Conservation (phyloP, 176 grass and related monocot genomes). For the Ensete glaucum region DNA sequence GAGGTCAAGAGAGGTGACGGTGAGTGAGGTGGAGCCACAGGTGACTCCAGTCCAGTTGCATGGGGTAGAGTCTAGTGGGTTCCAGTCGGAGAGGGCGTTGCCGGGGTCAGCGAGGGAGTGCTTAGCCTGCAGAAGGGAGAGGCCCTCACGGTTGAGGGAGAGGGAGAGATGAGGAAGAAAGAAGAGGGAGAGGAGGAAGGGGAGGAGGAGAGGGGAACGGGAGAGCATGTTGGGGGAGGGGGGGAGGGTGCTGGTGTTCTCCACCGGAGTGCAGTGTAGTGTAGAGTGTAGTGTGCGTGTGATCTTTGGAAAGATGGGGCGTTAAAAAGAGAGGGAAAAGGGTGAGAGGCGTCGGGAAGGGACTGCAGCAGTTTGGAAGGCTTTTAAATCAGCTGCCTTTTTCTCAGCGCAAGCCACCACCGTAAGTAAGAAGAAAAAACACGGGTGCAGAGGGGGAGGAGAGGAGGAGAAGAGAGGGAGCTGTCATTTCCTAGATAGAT, state of each 20-base stretch:
- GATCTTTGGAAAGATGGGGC: background rate
- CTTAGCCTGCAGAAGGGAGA: conserved; percentile 35
- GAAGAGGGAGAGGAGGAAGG: conserved; percentile 15
- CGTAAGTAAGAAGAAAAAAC: too few relatives aligned
- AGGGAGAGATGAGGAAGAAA: conserved; percentile 1
- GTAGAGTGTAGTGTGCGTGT: too few relatives aligned
- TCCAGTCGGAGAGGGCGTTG: conserved; percentile 41
- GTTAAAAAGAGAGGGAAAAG: background rate
- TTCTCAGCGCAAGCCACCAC: too few relatives aligned
- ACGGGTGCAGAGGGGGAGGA: background rate
- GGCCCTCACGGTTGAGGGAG: conserved; percentile 30
- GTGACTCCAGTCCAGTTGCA: conserved; percentile 64
- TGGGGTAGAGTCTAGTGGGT: conserved; percentile 7
- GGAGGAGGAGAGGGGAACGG: conserved; percentile 12
- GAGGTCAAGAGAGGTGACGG: conserved; percentile 35
- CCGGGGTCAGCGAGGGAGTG: conserved; percentile 30
- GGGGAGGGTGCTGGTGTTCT: too few relatives aligned
- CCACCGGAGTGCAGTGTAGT: too few relatives aligned
- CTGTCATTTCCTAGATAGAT: background rate
- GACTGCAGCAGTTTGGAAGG: background rate
- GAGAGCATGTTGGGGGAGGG: background rate
- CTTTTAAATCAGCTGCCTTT: conserved; percentile 1
- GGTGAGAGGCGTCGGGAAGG: background rate
- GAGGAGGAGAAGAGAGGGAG: background rate
- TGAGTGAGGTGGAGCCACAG: conserved; percentile 22